Base-by-base conservation (phyloP, 1,284 basidiomycete species). In the Sporisorium reilianum region DNA sequence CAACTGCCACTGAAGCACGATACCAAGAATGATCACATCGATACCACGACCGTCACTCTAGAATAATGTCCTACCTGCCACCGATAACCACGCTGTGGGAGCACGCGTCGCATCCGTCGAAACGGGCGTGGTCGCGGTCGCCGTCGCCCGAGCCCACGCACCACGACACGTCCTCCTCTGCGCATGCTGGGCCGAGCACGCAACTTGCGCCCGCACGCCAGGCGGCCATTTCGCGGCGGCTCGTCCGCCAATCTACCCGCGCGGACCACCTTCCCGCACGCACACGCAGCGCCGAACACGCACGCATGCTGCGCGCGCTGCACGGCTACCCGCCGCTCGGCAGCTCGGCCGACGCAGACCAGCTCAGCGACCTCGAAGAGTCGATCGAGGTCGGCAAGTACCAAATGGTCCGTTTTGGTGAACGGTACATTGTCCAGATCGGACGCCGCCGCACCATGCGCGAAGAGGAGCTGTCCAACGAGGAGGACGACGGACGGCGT, bases 331-430 rank as follows among this genome's bases (percentile, higher is more conserved):
- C 78, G 14, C 80, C 80, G 25, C 60, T 81, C 18, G 78, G 76
- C 10, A 69, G 62, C 38, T 65, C 58, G 0, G 76, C 76, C 8
- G 80, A 81, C 32, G 80, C 80, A 0, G 80, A 81, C 42, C 78
- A 81, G 61, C 77, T 81, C 20, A 78, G 76, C 57, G 80, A 81
- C n/a, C 64, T 78, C 44, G 80, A 81, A 49, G 77, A 80, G 16
- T 65, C 78, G 16, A 67, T 80, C 45, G 80, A 81, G 45, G 65
- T 64, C 7, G 69, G 74, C 23, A 78, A 76, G 23, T 65, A 77
- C 40, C 69, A 80, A 20, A 75, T 69, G 41, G 69, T 78, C 4
- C 74, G 78, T 2, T 80, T 77, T 26, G 80, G 80, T 8, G 78
- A 81, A 32, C 64, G 76, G 5, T 75, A 80, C 52, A 80, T 80